phyloP scores from a whole-genome alignment of 345 rosid genomes.

The Camelina neglecta region DNA sequence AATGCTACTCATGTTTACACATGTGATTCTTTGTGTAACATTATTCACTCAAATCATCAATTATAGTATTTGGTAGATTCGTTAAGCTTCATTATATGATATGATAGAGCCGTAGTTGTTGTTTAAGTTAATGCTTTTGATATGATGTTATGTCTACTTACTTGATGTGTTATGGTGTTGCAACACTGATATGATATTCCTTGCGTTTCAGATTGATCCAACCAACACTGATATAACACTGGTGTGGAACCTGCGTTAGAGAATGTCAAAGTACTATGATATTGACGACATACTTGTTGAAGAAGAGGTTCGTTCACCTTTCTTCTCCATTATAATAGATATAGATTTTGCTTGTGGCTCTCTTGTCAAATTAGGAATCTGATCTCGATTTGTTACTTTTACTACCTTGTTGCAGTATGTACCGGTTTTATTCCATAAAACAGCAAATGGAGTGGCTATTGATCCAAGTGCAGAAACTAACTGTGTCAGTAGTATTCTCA shows the following conservation, averaged over 20 bases:
- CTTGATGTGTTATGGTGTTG: too few relatives aligned
- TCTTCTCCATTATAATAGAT: background rate
- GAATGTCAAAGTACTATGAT: conserved; percentile 67
- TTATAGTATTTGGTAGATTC: too few relatives aligned
- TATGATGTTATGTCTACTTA: too few relatives aligned
- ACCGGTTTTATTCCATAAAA: conserved; percentile 33
- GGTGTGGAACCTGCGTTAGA: background rate
- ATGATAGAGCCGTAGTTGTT: too few relatives aligned
- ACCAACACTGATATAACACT: too few relatives aligned
- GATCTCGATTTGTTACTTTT: background rate
- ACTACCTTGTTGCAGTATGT: conserved; percentile 52
- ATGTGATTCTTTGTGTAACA: too few relatives aligned
- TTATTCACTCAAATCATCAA: too few relatives aligned
- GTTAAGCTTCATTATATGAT: too few relatives aligned
- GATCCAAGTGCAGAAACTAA: conserved; percentile 78
- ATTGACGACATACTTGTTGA: conserved; percentile 75
- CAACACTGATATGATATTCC: too few relatives aligned
- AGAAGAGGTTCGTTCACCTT: conserved; percentile 60
- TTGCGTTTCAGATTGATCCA: too few relatives aligned
- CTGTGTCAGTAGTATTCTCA: conserved; percentile 49
- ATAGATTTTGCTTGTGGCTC: background rate
- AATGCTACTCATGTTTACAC: too few relatives aligned
- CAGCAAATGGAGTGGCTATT: conserved; percentile 70
- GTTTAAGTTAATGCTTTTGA: too few relatives aligned
- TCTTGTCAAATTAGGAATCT: background rate